Base-by-base conservation (phyloP, 257 asterid genomes). In the Jacaranda copaia region DNA sequence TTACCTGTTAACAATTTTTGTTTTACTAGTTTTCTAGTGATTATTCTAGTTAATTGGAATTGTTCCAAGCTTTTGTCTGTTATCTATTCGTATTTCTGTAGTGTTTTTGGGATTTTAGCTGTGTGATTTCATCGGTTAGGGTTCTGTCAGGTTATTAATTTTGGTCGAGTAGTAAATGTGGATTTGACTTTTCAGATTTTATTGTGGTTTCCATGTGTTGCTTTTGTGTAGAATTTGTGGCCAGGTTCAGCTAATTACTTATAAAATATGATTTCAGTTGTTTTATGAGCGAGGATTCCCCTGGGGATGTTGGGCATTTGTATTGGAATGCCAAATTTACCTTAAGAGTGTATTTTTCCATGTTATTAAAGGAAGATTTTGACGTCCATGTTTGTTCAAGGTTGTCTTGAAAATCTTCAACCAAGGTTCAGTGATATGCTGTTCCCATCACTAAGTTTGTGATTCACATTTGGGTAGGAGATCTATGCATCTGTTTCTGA, bases 41-140 rank as follows among this genome's bases (percentile, higher is more conserved):
- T n/a, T 36, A 4, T n/a, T 5, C 12, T 59, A 6, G 11, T 51
- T 48, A 39, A 11, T 63, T 51, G 60, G n/a, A 48, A 48, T 60
- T 5, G 14, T 62, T 36, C 13, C 4, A 64, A 15, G 35, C 32
- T 4, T 0, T 40, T 48, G 2, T 68, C 40, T 46, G 36, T 11
- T 65, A 42, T 65, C 3, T n/a, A 38, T 38, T 32, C 48, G 12
- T 35, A 4, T 64, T 38, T 5, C 1, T 20, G 16, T 59, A 19
- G 62, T 56, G 42, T 25, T 59, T 25, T 0, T 59, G 8, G n/a
- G n/a, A 15, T 58, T 69, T 46, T 16, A 32, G 66, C 61, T 56
- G 20, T 14, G 35, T 8, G 6, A 18, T 20, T 42, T 32, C 16
- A 14, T 77, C 42, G 5, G 38, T 61, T 77, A 77, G 75, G 62